These are phyloP conservation scores for Pseudocercospora macadamiae DNA, from an alignment of 2,329 filamentous ascomycete genomes.

Conservation along the genomic window DNA sequence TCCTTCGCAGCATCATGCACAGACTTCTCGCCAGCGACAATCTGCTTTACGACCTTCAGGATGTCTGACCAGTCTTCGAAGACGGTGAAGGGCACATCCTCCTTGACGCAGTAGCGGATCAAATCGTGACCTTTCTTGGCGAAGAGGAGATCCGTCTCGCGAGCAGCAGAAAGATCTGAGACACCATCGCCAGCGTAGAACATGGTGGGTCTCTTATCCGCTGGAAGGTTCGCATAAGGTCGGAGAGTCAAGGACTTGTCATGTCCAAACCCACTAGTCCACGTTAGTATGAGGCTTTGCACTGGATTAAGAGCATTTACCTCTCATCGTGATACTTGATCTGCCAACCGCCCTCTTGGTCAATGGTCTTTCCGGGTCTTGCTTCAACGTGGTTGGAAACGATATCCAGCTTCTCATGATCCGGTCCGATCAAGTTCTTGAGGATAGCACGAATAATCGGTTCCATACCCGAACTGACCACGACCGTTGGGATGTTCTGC, in stretches of 20 bases:
- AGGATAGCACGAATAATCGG: slow-evolving; percentile 87
- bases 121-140: slow-evolving; percentile 91
- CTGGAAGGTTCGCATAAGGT: slow-evolving; percentile 76
- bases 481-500: slow-evolving; percentile 88
- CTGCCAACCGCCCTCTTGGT: slow-evolving; percentile 81
- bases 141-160: slow-evolving; percentile 90
- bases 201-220: slow-evolving; percentile 71
- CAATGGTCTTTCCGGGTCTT: slow-evolving; percentile 70
- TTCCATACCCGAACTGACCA: slow-evolving; percentile 89
- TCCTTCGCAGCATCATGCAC: slow-evolving; percentile 69
- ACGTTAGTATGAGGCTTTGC: not conserved
- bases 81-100: slow-evolving; percentile 83
- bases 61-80: slow-evolving; percentile 86
- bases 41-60: slow-evolving; percentile 72
- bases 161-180: slow-evolving; percentile 83
- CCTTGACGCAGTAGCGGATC: slow-evolving; percentile 80
- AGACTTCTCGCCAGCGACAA: slow-evolving; percentile 71
- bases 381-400: slow-evolving; percentile 80
- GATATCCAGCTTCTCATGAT: slow-evolving; percentile 79
- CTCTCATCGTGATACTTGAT: slow-evolving; percentile 88
- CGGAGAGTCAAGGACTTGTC: slow-evolving; percentile 93
- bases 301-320: slow-evolving; percentile 43
- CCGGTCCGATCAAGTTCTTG: slow-evolving; percentile 77
- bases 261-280: slow-evolving; percentile 77
- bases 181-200: slow-evolving; percentile 97